A percentile compares a stretch with the other conserved stretches of the same genome.
phyloP scores from a whole-genome alignment of 1,284 basidiomycete species.

The Ganoderma sp. region DNA sequence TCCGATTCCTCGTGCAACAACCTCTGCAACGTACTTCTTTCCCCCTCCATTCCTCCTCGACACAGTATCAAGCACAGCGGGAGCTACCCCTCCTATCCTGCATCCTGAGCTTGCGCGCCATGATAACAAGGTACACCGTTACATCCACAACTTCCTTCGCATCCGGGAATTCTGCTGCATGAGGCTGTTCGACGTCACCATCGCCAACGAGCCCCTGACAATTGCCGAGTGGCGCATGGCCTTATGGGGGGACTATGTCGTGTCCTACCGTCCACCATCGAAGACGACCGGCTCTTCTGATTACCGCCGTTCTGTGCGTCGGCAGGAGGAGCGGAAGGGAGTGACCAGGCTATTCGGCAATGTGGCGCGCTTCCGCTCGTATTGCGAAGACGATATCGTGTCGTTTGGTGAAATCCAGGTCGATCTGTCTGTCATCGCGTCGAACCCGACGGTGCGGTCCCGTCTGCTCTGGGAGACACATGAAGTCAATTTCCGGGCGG shows the following conservation, averaged over 20 bases:
- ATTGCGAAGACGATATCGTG: not conserved
- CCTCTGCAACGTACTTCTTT: slow-evolving; percentile 1
- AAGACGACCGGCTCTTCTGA: too few species aligned
- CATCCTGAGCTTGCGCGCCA: not conserved
- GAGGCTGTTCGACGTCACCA: slow-evolving; percentile 5
- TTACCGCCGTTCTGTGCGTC: too few species aligned
- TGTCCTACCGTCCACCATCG: too few species aligned
- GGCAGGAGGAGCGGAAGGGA: too few species aligned
- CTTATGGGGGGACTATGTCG: slow-evolving; percentile 7
- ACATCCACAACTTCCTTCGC: slow-evolving; percentile 13
- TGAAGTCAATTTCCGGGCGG: slow-evolving; percentile 16
- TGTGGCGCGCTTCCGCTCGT: not conserved
- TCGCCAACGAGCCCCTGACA: slow-evolving; percentile 1
- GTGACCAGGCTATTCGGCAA: not conserved
- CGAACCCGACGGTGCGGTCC: not conserved
- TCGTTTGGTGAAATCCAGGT: not conserved
- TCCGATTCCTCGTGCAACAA: not conserved
- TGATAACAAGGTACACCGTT: slow-evolving; percentile 1
- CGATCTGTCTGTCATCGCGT: not conserved
- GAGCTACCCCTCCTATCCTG: too few species aligned
- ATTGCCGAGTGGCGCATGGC: slow-evolving; percentile 8
- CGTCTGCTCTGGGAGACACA: slow-evolving; percentile 13
- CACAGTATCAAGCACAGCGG: not conserved
- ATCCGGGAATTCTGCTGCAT: not conserved
- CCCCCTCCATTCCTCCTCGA: slow-evolving; percentile 20